Conservation (phyloP, 768 basidiomycete genomes). For the Pisolithus microcarpus region DNA sequence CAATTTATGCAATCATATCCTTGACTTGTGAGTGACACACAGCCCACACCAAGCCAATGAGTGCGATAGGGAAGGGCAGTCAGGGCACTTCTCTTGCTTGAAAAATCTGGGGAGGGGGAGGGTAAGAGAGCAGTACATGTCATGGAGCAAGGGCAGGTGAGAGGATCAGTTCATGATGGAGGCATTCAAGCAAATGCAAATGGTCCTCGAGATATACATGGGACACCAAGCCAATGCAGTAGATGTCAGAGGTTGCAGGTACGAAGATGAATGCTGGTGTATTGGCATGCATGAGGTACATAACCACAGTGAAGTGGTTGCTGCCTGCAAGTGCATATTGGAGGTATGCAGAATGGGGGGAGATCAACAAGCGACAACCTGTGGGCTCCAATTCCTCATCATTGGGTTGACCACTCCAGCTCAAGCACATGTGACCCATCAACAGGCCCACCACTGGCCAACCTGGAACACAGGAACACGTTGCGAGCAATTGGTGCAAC, state of each 20-base stretch:
- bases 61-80: too few species aligned
- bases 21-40: too few species aligned
- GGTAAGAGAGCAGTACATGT: slow-evolving; percentile 5
- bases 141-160: slow-evolving; percentile 41
- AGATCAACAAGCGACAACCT: slow-evolving; percentile 29
- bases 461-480: slow-evolving; percentile 20
- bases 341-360: slow-evolving; percentile 4
- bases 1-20: not conserved
- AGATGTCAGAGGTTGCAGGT: slow-evolving; percentile 20
- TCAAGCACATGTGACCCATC: slow-evolving; percentile 11
- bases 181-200: not conserved
- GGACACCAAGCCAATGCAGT: slow-evolving; percentile 15
- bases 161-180: slow-evolving; percentile 27
- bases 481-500: slow-evolving; percentile 48
- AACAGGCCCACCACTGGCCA: slow-evolving; percentile 36
- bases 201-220: slow-evolving; percentile 1
- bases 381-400: slow-evolving; percentile 45
- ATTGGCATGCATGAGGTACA: slow-evolving; percentile 38
- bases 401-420: slow-evolving; percentile 28
- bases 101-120: too few species aligned
- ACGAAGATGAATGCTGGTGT: slow-evolving; percentile 52
- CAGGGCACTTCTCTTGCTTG: too few species aligned
- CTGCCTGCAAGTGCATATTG: too few species aligned
- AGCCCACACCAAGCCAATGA: too few species aligned
- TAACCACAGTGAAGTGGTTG: too few species aligned